Conservation (phyloP, 1,284 basidiomycete species). For the Termitomyces sp. region DNA sequence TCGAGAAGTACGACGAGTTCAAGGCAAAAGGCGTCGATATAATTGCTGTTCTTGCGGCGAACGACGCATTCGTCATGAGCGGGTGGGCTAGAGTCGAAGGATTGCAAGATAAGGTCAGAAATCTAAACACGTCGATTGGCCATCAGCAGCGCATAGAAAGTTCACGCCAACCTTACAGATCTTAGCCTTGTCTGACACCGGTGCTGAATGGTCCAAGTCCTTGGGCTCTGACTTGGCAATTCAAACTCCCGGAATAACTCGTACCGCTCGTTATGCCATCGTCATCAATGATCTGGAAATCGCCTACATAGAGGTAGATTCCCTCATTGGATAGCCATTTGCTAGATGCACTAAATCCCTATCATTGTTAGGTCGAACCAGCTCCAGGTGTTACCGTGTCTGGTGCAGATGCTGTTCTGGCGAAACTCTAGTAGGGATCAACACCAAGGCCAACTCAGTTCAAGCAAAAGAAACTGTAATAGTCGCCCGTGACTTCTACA, state of each 20-base stretch:
- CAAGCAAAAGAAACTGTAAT: neutral
- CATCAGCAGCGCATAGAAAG: neutral
- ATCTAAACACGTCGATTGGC: neutral
- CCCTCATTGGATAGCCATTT: neutral
- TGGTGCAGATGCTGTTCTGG: constrained; percentile 62
- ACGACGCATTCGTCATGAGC: constrained; percentile 76
- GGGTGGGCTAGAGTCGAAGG: constrained; percentile 70
- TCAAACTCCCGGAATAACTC: constrained; percentile 50
- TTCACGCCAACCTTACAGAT: constrained; percentile 36
- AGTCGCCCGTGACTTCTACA: neutral
- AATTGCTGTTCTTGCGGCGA: constrained; percentile 64
- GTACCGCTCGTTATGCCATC: constrained; percentile 68
- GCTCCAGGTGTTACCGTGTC: constrained; percentile 54
- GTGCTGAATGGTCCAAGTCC: constrained; percentile 58
- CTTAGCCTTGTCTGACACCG: constrained; percentile 60
- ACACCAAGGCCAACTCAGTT: neutral
- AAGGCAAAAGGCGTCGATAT: constrained; percentile 72
- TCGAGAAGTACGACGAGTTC: constrained; percentile 62
- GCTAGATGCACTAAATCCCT: neutral
- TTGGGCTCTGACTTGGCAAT: constrained; percentile 48
- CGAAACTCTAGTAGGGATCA: constrained; percentile 29
- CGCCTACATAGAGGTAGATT: constrained; percentile 50
- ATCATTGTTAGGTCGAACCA: constrained; percentile 41
- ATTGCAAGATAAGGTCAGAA: constrained; percentile 63
- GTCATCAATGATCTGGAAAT: constrained; percentile 70